phyloP scores from a whole-genome alignment of 164 flowering plant species.

The Paratinospora sagittata region DNA sequence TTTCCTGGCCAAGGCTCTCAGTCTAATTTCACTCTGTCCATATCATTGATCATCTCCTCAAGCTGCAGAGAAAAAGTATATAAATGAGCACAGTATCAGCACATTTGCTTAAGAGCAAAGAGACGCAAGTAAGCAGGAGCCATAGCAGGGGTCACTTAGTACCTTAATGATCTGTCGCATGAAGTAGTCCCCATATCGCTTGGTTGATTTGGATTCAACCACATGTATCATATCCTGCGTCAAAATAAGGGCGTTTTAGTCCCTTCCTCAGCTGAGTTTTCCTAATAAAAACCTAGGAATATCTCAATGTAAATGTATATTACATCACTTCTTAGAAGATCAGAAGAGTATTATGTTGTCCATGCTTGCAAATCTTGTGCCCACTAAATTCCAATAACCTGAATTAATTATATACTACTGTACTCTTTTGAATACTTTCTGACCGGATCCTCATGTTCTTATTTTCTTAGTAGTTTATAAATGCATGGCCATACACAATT shows the following conservation, averaged over 20 bases:
- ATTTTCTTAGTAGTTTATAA: no score
- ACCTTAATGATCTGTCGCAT: conserved; percentile 95
- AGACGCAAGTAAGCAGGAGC: neutral
- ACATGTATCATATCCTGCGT: conserved; percentile 78
- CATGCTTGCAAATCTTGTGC: no score
- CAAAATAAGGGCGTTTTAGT: neutral
- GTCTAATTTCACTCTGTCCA: conserved; percentile 69
- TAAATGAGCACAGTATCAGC: neutral
- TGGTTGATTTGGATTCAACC: conserved; percentile 66
- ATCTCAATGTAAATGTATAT: no score
- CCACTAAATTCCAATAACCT: no score
- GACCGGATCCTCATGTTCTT: no score
- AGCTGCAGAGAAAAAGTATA: conserved; percentile 39
- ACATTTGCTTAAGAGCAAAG: neutral
- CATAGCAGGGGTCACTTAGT: conserved; percentile 1
- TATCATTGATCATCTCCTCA: conserved; percentile 64
- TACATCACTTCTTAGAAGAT: no score
- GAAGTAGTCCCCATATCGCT: conserved; percentile 82
- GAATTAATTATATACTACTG: no score
- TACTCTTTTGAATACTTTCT: no score
- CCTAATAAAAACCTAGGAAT: no score
- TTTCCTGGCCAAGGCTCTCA: conserved; percentile 13
- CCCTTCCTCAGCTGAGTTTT: neutral
- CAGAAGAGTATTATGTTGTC: no score
- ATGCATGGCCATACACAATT: no score